These are phyloP conservation scores for Talaromyces marneffei DNA, from an alignment of 2,329 filamentous ascomycete species.

Conservation along the genomic window DNA sequence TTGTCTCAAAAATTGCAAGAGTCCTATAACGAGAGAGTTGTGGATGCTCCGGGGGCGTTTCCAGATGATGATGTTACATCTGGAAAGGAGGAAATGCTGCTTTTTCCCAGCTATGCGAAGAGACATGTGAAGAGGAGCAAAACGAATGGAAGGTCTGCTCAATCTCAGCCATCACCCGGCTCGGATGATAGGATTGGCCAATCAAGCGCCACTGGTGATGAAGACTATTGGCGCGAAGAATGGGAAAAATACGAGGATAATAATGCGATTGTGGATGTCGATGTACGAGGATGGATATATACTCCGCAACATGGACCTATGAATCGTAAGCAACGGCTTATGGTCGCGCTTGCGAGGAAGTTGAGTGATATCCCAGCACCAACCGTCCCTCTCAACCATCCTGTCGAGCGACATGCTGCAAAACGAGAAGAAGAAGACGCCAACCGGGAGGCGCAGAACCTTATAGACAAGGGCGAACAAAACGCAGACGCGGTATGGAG, in stretches of 20 bases:
- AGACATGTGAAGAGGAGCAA: constrained; percentile 54
- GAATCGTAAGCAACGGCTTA: constrained; percentile 76
- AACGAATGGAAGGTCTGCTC: constrained; percentile 28
- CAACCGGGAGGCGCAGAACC: constrained; percentile 67
- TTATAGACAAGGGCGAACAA: constrained; percentile 64
- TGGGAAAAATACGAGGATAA: constrained; percentile 77
- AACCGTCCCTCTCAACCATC: constrained; percentile 9
- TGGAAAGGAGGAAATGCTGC: constrained; percentile 83
- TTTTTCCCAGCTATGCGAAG: constrained; percentile 92
- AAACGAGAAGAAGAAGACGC: constrained; percentile 61
- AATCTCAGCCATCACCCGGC: constrained; percentile 22
- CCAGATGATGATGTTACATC: constrained; percentile 76
- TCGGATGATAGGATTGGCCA: constrained; percentile 35
- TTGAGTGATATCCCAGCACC: constrained; percentile 65
- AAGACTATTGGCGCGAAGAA: constrained; percentile 69
- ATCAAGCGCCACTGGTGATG: constrained; percentile 50
- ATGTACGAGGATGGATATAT: constrained; percentile 94
- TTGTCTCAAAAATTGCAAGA: constrained; percentile 44
- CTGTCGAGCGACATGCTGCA: constrained; percentile 45
- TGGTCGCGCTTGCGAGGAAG: constrained; percentile 80
- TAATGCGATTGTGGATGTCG: constrained; percentile 83
- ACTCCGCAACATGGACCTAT: constrained; percentile 77
- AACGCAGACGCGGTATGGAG: constrained; percentile 65
- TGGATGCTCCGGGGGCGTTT: constrained; percentile 66
- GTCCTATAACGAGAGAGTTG: constrained; percentile 42